Conservation (phyloP, 2,329 filamentous ascomycete species). For the Talaromyces rugulosus region DNA sequence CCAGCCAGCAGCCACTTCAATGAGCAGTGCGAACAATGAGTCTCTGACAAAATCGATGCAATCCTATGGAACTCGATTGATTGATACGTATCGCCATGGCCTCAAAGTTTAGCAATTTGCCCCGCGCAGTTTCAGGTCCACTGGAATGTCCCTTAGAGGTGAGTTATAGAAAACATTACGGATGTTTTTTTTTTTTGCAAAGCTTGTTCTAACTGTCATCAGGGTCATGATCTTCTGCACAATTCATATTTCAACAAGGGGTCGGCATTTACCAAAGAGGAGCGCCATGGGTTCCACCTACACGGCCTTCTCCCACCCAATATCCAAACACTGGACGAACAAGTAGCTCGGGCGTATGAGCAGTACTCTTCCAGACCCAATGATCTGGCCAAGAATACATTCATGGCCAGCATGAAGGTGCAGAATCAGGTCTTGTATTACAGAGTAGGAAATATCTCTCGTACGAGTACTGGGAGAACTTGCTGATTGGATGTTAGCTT, state of each 20-base stretch:
- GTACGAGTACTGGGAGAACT: neutral
- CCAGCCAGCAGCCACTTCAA: neutral
- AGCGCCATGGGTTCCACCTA: conserved; percentile 66
- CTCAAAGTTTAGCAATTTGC: conserved; percentile 28
- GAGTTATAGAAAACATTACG: neutral
- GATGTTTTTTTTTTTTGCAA: neutral
- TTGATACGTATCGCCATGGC: conserved; percentile 1
- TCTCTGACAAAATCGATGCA: too few species aligned
- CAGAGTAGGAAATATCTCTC: conserved; percentile 45
- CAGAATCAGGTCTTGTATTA: conserved; percentile 84
- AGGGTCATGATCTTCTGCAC: conserved; percentile 56
- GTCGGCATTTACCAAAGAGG: conserved; percentile 67
- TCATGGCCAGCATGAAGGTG: conserved; percentile 77
- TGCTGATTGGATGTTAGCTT: conserved; percentile 46
- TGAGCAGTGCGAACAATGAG: neutral
- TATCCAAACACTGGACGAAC: conserved; percentile 71
- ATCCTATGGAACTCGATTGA: neutral
- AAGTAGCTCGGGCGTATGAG: conserved; percentile 71
- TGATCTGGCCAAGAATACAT: conserved; percentile 78
- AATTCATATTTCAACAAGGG: conserved; percentile 77
- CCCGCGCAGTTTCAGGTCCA: conserved; percentile 25
- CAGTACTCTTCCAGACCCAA: conserved; percentile 64
- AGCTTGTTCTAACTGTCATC: neutral
- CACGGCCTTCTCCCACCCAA: conserved; percentile 68
- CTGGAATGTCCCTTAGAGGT: conserved; percentile 28